Conservation (phyloP, 1,139 yeast genomes). For the Suhomyces coccinellae region DNA sequence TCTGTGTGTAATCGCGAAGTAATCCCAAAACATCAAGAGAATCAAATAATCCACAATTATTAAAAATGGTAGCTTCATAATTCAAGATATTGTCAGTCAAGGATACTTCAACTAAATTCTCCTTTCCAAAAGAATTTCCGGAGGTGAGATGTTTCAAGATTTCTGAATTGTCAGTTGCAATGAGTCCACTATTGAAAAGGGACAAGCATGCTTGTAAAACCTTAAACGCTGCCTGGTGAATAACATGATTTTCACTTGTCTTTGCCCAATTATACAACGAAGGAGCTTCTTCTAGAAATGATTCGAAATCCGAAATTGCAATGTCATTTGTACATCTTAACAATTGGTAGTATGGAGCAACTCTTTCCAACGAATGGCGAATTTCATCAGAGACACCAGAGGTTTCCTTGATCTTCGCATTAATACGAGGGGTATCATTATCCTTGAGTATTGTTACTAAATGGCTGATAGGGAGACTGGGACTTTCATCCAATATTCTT, state of each 20-base stretch:
- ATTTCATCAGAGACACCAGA: conserved; percentile 12
- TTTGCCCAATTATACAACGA: conserved; percentile 7
- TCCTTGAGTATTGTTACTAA: conserved; percentile 11
- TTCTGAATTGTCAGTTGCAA: conserved; percentile 4
- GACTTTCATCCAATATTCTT: conserved; percentile 20
- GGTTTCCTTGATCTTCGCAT: conserved; percentile 12
- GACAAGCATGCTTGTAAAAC: conserved; percentile 10
- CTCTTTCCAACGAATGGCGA: conserved; percentile 1
- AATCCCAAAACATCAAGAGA: conserved; percentile 8
- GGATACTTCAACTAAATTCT: conserved; percentile 3
- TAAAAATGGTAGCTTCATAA: conserved; percentile 11
- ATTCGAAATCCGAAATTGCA: conserved; percentile 9
- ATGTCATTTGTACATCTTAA: conserved; percentile 10
- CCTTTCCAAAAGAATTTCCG: conserved; percentile 5
- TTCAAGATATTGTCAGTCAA: conserved; percentile 6
- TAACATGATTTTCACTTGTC: conserved; percentile 1
- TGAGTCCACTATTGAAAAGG: conserved; percentile 11
- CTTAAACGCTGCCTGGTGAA: conserved; percentile 8
- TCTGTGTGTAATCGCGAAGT: conserved; percentile 1
- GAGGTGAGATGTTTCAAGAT: conserved; percentile 5
- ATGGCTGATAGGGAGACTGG: conserved; percentile 11
- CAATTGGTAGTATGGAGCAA: conserved; percentile 13
- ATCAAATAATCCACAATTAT: conserved; percentile 10
- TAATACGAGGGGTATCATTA: conserved; percentile 9
- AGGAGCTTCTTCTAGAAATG: conserved; percentile 12